phyloP scores from a whole-genome alignment of 441 rosid genomes.

The Pelargonium exstipulatum region DNA sequence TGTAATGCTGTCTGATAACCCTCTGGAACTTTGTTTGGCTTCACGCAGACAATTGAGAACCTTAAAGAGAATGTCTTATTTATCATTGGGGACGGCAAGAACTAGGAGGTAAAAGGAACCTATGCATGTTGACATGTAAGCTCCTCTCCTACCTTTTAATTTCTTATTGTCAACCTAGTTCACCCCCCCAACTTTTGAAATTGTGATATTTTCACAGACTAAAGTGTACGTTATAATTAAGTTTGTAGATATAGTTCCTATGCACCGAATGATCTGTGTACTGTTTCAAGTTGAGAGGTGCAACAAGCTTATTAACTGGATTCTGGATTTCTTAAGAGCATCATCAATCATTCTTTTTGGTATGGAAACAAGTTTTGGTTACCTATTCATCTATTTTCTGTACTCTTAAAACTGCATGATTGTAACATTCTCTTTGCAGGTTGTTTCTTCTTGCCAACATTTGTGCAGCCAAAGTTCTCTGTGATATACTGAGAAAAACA shows the following conservation, averaged over 20 bases:
- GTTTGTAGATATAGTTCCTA: too few relatives aligned
- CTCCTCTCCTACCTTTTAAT: conserved; percentile 9
- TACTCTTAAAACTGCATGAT: too few relatives aligned
- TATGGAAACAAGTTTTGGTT: too few relatives aligned
- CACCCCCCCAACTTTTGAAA: background rate
- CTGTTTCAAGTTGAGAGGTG: conserved; percentile 3
- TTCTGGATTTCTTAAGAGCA: too few relatives aligned
- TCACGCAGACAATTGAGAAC: conserved; percentile 45
- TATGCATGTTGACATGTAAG: conserved; percentile 23
- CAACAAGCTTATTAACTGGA: background rate
- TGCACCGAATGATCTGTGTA: too few relatives aligned
- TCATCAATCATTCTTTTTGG: too few relatives aligned
- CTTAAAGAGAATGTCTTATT: conserved; percentile 51
- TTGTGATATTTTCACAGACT: background rate
- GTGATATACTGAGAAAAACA: too few relatives aligned
- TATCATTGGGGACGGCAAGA: conserved; percentile 41
- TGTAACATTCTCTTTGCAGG: too few relatives aligned
- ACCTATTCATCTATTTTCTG: too few relatives aligned
- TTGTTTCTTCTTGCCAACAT: too few relatives aligned
- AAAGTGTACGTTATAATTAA: too few relatives aligned
- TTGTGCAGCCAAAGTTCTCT: too few relatives aligned
- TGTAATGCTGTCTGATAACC: conserved; percentile 12
- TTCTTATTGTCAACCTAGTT: background rate
- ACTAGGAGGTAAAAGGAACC: conserved; percentile 27
- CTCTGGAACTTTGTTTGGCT: conserved; percentile 14